Evolutionary conservation across 2,329 filamentous ascomycete genomes (phyloP).

Genomic region (Cladophialophora yegresii): DNA sequence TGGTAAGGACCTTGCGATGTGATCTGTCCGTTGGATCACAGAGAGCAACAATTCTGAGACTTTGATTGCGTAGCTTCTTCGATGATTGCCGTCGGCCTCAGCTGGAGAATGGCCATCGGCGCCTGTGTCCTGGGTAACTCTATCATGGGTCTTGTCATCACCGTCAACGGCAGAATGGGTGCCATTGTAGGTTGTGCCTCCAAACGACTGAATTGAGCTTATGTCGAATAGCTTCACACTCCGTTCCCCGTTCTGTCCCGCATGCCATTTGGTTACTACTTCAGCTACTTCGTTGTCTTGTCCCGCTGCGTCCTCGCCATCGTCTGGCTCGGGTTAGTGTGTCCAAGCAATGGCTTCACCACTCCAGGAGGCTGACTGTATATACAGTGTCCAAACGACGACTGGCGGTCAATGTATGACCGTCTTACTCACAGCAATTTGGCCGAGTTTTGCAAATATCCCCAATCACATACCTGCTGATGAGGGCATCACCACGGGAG

Average conservation of each 20-base stretch:
- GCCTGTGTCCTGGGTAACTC: slow-evolving; percentile 41
- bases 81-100: slow-evolving; percentile 57
- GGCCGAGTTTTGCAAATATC: slow-evolving; percentile 49
- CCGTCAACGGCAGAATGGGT: slow-evolving; percentile 60
- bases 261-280: slow-evolving; percentile 60
- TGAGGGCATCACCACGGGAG: slow-evolving; percentile 50
- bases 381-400: slow-evolving; percentile 32
- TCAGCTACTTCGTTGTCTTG: slow-evolving; percentile 57
- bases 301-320: slow-evolving; percentile 57
- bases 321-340: slow-evolving; percentile 53
- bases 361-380: slow-evolving; percentile 44
- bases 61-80: slow-evolving; percentile 39
- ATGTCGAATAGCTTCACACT: slow-evolving; percentile 47
- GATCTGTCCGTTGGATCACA: not conserved
- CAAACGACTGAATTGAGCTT: slow-evolving; percentile 30
- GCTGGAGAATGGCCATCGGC: slow-evolving; percentile 47
- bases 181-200: slow-evolving; percentile 38
- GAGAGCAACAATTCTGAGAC: slow-evolving; percentile 19
- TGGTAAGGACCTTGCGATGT: slow-evolving; percentile 19
- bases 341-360: slow-evolving; percentile 54
- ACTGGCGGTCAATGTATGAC: slow-evolving; percentile 33
- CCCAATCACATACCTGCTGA: slow-evolving; percentile 46
- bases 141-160: slow-evolving; percentile 61
- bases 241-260: slow-evolving; percentile 60
- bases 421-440: slow-evolving; percentile 48